A percentile compares a stretch with the other conserved stretches of the same genome.
phyloP scores from a whole-genome alignment of 805 yeast species.

The Monosporozyma siamensis region DNA sequence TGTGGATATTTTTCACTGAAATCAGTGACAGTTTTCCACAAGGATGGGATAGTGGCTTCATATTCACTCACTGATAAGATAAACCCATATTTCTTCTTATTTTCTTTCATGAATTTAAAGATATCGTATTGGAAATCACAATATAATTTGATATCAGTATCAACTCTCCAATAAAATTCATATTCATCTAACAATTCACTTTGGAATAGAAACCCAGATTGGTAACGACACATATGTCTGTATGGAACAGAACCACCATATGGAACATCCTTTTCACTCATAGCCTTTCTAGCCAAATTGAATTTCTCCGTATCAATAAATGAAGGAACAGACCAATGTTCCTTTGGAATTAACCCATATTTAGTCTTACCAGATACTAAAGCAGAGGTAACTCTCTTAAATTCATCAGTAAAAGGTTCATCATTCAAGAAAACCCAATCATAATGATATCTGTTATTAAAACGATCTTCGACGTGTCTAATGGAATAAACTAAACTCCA shows the following conservation, averaged over 20 bases:
- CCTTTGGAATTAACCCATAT: constrained; percentile 52
- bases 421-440: constrained; percentile 80
- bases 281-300: constrained; percentile 35
- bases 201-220: constrained; percentile 49
- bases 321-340: constrained; percentile 64
- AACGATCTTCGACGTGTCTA: constrained; percentile 54
- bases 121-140: constrained; percentile 60
- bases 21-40: constrained; percentile 52
- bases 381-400: constrained; percentile 39
- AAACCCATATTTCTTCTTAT: constrained; percentile 56
- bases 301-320: constrained; percentile 51
- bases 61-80: constrained; percentile 59
- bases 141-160: constrained; percentile 51
- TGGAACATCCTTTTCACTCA: constrained; percentile 37
- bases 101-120: constrained; percentile 46
- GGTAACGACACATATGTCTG: constrained; percentile 54
- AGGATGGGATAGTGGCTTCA: constrained; percentile 46
- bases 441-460: constrained; percentile 52
- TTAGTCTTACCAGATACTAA: constrained; percentile 51
- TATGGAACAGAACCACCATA: constrained; percentile 56
- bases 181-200: constrained; percentile 51
- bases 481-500: constrained; percentile 49
- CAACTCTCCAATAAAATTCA: constrained; percentile 70
- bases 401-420: constrained; percentile 48
- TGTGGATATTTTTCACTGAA: constrained; percentile 38